Evolutionary conservation across 1,284 basidiomycete species (phyloP).

Genomic region (Ceratobasidium papillatum): DNA sequence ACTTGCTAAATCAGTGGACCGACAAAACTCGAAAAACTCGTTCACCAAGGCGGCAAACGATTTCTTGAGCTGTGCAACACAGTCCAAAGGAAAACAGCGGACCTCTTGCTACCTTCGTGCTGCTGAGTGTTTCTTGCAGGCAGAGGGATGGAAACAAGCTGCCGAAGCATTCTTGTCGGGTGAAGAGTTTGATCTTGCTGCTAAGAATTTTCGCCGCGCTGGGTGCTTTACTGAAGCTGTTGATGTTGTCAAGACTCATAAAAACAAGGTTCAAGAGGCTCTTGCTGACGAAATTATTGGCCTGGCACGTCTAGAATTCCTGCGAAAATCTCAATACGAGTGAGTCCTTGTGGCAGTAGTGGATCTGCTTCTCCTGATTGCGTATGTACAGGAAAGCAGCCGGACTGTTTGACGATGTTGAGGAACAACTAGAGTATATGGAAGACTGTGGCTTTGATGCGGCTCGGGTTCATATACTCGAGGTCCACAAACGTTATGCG

Average conservation of each 20-base stretch:
- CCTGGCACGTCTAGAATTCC: conserved; percentile 63
- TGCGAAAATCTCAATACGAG: conserved; percentile 58
- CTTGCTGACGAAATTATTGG: conserved; percentile 60
- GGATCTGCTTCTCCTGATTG: conserved; percentile 46
- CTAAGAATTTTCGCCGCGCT: conserved; percentile 59
- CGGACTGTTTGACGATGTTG: conserved; percentile 56
- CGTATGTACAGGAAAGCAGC: conserved; percentile 55
- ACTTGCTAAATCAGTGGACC: conserved; percentile 50
- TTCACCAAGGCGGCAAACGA: conserved; percentile 59
- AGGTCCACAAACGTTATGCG: conserved; percentile 55
- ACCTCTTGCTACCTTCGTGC: conserved; percentile 51
- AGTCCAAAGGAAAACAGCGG: conserved; percentile 27
- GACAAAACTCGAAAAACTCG: conserved; percentile 50
- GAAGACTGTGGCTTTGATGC: conserved; percentile 64
- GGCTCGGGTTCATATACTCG: conserved; percentile 62
- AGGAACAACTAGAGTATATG: conserved; percentile 63
- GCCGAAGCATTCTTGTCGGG: conserved; percentile 60
- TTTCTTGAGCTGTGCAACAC: conserved; percentile 9
- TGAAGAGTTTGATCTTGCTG: conserved; percentile 56
- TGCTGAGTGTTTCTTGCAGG: conserved; percentile 62
- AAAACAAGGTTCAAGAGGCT: conserved; percentile 52
- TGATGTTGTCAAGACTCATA: conserved; percentile 55
- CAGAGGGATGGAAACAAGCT: conserved; percentile 50
- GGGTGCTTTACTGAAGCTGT: conserved; percentile 66
- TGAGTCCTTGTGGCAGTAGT: conserved; percentile 50